A percentile compares a stretch with the other conserved stretches of the same genome.
Evolutionary conservation across 495 filamentous ascomycete genomes (phyloP).

Genomic region (Penicillium antarcticum): DNA sequence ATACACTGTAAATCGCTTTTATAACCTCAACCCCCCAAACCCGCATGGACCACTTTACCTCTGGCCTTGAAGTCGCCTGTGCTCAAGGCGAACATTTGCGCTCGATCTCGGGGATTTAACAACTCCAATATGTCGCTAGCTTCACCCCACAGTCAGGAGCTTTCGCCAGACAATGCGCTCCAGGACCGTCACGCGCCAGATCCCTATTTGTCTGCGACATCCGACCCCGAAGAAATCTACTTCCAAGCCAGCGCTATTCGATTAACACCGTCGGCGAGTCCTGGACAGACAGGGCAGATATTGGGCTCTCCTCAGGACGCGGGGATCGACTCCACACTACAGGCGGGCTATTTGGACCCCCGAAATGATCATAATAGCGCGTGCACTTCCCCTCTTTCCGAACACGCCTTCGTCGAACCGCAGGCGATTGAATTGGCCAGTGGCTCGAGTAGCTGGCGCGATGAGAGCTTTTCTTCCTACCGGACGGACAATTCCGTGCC

Average conservation of each 20-base stretch:
- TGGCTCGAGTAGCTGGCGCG: constrained; percentile 5
- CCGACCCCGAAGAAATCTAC: constrained; percentile 38
- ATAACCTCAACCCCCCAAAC: background rate
- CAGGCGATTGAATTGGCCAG: constrained; percentile 17
- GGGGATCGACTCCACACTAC: constrained; percentile 12
- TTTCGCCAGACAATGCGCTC: constrained; percentile 19
- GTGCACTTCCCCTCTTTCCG: constrained; percentile 10
- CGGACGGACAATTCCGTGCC: background rate
- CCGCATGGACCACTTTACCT: background rate
- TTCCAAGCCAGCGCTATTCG: constrained; percentile 36
- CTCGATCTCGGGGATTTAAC: background rate
- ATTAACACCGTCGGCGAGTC: constrained; percentile 27
- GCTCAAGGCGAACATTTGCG: background rate
- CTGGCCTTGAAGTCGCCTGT: background rate
- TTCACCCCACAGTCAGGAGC: constrained; percentile 18
- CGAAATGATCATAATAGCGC: constrained; percentile 11
- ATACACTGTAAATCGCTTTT: background rate
- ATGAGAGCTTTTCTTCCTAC: constrained; percentile 4
- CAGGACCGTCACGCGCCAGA: constrained; percentile 26
- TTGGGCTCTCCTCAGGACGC: constrained; percentile 10
- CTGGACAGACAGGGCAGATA: constrained; percentile 8
- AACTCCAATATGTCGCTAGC: constrained; percentile 20
- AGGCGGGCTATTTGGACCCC: constrained; percentile 10
- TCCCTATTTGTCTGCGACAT: constrained; percentile 38
- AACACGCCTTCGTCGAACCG: constrained; percentile 12